Evolutionary conservation across 2,329 filamentous ascomycete species (phyloP).

Genomic region (Exophiala viscosa): DNA sequence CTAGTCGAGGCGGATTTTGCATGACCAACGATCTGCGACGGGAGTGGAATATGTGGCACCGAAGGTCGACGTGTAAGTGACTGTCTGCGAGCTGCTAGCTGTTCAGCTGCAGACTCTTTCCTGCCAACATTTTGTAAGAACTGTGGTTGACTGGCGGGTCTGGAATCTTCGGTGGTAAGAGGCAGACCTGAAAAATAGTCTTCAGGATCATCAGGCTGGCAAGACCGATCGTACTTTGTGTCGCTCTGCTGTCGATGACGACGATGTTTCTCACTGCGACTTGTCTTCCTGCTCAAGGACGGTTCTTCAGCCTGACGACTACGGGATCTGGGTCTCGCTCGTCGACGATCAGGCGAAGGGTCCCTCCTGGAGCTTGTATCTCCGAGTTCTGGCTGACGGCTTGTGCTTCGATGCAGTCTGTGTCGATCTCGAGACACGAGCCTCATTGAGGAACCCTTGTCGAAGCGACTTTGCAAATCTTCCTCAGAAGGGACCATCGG

Average conservation of each 20-base stretch:
- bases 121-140: slow-evolving; percentile 61
- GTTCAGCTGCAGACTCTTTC: slow-evolving; percentile 73
- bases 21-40: slow-evolving; percentile 48
- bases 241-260: slow-evolving; percentile 19
- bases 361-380: slow-evolving; percentile 44
- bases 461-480: slow-evolving; percentile 51
- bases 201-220: slow-evolving; percentile 17
- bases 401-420: slow-evolving; percentile 45
- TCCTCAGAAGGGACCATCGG: slow-evolving; percentile 64
- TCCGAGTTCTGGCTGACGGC: slow-evolving; percentile 42
- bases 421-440: slow-evolving; percentile 44
- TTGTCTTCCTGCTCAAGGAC: slow-evolving; percentile 13
- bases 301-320: slow-evolving; percentile 34
- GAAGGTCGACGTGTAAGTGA: slow-evolving; percentile 78
- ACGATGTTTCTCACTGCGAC: slow-evolving; percentile 13
- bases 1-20: slow-evolving; percentile 37
- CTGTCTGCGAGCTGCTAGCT: slow-evolving; percentile 81
- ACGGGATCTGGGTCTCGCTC: slow-evolving; percentile 33
- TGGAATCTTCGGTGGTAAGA: slow-evolving; percentile 1
- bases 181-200: neutral
- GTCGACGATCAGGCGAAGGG: slow-evolving; percentile 45
- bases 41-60: slow-evolving; percentile 75
- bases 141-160: slow-evolving; percentile 20
- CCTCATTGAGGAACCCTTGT: slow-evolving; percentile 59
- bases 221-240: slow-evolving; percentile 12